Evolutionary conservation across 1,139 yeast species (phyloP).

Genomic region (Pichia terricola): DNA sequence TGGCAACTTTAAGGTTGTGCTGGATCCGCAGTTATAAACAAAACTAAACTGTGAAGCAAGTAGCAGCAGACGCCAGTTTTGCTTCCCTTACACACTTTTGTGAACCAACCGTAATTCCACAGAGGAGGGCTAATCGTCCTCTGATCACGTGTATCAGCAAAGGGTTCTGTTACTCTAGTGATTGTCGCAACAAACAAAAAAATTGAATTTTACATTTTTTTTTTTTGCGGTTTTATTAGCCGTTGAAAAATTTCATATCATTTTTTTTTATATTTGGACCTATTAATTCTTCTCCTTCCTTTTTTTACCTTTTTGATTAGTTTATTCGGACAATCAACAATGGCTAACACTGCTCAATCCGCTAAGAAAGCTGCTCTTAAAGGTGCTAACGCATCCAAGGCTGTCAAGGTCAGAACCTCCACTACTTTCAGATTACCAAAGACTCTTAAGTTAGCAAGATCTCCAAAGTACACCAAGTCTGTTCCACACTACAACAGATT

Average conservation of each 20-base stretch:
- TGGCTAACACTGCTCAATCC: slow-evolving; percentile 53
- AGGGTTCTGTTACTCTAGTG: not conserved
- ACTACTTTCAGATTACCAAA: slow-evolving; percentile 97
- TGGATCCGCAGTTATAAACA: too few species aligned
- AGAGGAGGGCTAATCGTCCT: too few species aligned
- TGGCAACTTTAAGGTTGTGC: too few species aligned
- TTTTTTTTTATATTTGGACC: too few species aligned
- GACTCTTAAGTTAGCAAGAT: slow-evolving; percentile 88
- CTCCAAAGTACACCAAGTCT: slow-evolving; percentile 93
- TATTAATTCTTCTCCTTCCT: too few species aligned
- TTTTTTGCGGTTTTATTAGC: not conserved
- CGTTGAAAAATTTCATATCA: too few species aligned
- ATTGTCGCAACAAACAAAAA: not conserved
- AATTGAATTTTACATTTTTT: not conserved
- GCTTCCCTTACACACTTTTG: too few species aligned
- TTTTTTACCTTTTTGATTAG: too few species aligned
- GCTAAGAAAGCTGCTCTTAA: slow-evolving; percentile 99
- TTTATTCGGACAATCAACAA: not conserved
- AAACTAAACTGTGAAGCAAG: too few species aligned
- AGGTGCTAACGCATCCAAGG: slow-evolving; percentile 92
- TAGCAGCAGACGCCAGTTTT: too few species aligned
- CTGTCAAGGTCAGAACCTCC: slow-evolving; percentile 87
- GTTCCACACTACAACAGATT: slow-evolving; percentile 97
- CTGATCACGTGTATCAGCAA: not conserved
- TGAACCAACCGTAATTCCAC: too few species aligned